Conservation (phyloP, 148 eudicot species). For the Linanthus parryae region DNA sequence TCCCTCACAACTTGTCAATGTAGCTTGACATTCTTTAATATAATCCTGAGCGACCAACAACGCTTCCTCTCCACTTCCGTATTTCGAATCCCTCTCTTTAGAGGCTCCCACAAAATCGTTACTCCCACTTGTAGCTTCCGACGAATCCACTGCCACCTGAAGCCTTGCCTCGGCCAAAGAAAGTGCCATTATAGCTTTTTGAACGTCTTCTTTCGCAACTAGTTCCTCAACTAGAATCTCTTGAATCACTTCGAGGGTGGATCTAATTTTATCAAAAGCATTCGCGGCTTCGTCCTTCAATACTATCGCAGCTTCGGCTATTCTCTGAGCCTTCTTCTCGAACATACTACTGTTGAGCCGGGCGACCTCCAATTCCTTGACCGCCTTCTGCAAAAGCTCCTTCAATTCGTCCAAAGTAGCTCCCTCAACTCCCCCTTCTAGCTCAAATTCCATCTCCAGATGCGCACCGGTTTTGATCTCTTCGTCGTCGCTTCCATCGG, state of each 20-base stretch:
- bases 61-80: slow-evolving; percentile 41
- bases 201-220: slow-evolving; percentile 60
- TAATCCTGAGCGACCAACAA: slow-evolving; percentile 53
- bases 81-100: slow-evolving; percentile 26
- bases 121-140: slow-evolving; percentile 39
- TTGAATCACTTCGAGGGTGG: slow-evolving; percentile 34
- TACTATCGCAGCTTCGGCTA: slow-evolving; percentile 77
- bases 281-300: slow-evolving; percentile 64
- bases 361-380: slow-evolving; percentile 73
- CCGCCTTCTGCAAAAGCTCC: slow-evolving; percentile 57
- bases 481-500: slow-evolving; percentile 20
- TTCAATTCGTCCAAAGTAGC: slow-evolving; percentile 49
- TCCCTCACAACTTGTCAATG: slow-evolving; percentile 52
- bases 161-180: slow-evolving; percentile 83
- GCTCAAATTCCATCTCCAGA: slow-evolving; percentile 29
- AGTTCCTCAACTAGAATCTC: slow-evolving; percentile 53
- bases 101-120: slow-evolving; percentile 26
- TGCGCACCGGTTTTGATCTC: slow-evolving; percentile 24
- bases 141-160: slow-evolving; percentile 55
- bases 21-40: slow-evolving; percentile 37
- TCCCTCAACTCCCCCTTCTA: slow-evolving; percentile 31
- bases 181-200: slow-evolving; percentile 69
- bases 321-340: slow-evolving; percentile 76
- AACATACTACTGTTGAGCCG: slow-evolving; percentile 67
- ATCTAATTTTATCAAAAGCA: slow-evolving; percentile 58